Conservation (phyloP, 2,329 filamentous ascomycete genomes). For the Neofusicoccum umdonicola region DNA sequence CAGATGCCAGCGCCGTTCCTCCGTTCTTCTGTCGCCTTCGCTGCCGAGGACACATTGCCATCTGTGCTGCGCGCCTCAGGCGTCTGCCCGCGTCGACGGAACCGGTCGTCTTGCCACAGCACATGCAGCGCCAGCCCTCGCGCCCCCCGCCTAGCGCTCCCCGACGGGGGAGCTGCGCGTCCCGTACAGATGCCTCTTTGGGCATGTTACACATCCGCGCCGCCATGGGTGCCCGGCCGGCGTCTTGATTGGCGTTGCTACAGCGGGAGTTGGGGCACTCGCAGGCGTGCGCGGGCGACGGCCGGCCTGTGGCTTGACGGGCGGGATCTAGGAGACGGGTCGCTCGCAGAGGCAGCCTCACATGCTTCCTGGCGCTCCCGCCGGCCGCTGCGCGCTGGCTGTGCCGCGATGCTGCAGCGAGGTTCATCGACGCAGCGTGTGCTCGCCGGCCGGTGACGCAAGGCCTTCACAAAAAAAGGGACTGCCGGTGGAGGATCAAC, state of each 20-base stretch:
- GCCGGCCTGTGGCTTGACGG: conserved; percentile 10
- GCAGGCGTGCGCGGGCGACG: conserved; percentile 1
- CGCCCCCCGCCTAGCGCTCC: conserved; percentile 4
- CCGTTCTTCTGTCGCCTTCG: conserved; percentile 5
- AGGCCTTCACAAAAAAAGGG: conserved; percentile 2
- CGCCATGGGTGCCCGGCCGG: background rate
- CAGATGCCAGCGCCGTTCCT: background rate
- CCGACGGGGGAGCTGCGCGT: conserved; percentile 1
- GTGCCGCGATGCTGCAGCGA: conserved; percentile 6
- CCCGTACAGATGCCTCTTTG: conserved; percentile 11
- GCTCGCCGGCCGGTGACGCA: conserved; percentile 7
- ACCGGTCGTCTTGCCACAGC: conserved; percentile 1
- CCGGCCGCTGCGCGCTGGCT: background rate
- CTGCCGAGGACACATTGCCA: background rate
- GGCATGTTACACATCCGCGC: conserved; percentile 10
- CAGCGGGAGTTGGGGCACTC: background rate
- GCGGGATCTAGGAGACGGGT: conserved; percentile 8
- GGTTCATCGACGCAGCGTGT: conserved; percentile 1
- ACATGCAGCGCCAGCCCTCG: background rate
- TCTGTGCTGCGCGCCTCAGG: conserved; percentile 1
- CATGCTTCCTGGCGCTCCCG: background rate
- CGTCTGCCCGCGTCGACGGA: background rate
- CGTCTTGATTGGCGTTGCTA: background rate
- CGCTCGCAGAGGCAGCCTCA: background rate
- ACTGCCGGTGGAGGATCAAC: conserved; percentile 4